Evolutionary conservation across 352 stramenopile genomes (phyloP).

Genomic region (Phytophthora capsici): DNA sequence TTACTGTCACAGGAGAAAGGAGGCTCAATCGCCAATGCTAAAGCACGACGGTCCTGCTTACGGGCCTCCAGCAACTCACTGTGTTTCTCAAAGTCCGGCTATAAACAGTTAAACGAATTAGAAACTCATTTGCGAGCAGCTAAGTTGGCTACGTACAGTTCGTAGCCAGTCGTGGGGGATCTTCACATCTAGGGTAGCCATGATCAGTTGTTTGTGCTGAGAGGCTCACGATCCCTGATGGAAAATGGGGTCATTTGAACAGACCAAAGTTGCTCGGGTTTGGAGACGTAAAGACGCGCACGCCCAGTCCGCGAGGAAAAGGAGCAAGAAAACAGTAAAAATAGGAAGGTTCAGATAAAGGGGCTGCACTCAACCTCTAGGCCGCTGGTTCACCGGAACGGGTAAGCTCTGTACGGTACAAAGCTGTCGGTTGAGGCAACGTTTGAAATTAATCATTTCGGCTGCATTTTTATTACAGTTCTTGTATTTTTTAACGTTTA

Average conservation of each 20-base stretch:
- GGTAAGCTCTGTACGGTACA: neutral
- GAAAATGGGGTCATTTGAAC: slow-evolving; percentile 6
- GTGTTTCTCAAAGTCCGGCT: slow-evolving; percentile 55
- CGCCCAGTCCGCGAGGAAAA: slow-evolving; percentile 21
- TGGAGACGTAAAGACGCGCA: neutral
- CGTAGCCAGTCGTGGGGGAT: slow-evolving; percentile 67
- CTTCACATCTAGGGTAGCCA: slow-evolving; percentile 43
- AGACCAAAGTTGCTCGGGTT: neutral
- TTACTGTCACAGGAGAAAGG: slow-evolving; percentile 41
- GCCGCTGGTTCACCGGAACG: slow-evolving; percentile 3
- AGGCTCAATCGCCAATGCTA: slow-evolving; percentile 38
- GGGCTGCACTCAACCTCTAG: neutral
- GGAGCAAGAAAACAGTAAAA: slow-evolving; percentile 20
- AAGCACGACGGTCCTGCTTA: slow-evolving; percentile 44
- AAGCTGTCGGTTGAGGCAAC: too few relatives aligned
- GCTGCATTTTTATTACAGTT: too few relatives aligned
- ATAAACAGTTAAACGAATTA: slow-evolving; percentile 5
- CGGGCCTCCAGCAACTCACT: slow-evolving; percentile 56
- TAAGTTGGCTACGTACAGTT: slow-evolving; percentile 26
- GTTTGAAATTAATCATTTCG: too few relatives aligned
- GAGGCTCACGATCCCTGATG: neutral
- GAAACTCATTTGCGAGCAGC: neutral
- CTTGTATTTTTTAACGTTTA: too few relatives aligned
- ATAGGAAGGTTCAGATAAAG: slow-evolving; percentile 1
- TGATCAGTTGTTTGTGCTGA: slow-evolving; percentile 8